Conservation (phyloP, 331 rosid species). For the Quercus phellos region DNA sequence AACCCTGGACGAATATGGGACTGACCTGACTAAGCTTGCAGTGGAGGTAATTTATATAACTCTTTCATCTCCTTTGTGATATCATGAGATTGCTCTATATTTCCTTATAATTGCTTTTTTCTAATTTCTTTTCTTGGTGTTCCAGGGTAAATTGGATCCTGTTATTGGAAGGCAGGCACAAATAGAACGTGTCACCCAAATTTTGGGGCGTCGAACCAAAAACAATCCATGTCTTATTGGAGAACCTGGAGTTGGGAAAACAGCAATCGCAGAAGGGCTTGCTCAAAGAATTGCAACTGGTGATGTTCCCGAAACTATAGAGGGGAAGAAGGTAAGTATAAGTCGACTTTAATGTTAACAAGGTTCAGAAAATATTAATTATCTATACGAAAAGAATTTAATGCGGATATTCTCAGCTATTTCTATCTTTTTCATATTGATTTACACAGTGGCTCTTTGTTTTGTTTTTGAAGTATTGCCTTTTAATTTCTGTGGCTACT, state of each 20-base stretch:
- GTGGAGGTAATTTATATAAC: constrained; percentile 59
- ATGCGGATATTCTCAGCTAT: background rate
- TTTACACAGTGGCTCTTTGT: too few species aligned
- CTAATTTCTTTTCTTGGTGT: background rate
- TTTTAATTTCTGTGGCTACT: background rate
- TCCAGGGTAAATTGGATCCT: constrained; percentile 93
- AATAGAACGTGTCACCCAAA: constrained; percentile 93
- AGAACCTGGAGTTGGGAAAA: constrained; percentile 98
- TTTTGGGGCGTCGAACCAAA: constrained; percentile 86
- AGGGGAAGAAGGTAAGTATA: constrained; percentile 80
- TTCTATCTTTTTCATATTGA: too few species aligned
- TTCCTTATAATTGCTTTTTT: background rate
- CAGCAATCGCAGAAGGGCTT: constrained; percentile 97
- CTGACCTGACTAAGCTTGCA: constrained; percentile 91
- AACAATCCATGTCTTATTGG: constrained; percentile 97
- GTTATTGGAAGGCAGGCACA: constrained; percentile 94
- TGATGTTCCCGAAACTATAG: constrained; percentile 97
- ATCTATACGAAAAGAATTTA: background rate
- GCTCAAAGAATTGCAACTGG: constrained; percentile 89
- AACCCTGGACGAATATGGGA: constrained; percentile 92
- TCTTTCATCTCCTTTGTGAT: background rate
- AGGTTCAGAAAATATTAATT: background rate
- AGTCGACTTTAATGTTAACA: constrained; percentile 3
- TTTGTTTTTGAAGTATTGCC: too few species aligned
- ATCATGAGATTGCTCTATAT: constrained; percentile 5